Conservation (phyloP, 768 basidiomycete genomes). For the Termitomyces sp. region DNA sequence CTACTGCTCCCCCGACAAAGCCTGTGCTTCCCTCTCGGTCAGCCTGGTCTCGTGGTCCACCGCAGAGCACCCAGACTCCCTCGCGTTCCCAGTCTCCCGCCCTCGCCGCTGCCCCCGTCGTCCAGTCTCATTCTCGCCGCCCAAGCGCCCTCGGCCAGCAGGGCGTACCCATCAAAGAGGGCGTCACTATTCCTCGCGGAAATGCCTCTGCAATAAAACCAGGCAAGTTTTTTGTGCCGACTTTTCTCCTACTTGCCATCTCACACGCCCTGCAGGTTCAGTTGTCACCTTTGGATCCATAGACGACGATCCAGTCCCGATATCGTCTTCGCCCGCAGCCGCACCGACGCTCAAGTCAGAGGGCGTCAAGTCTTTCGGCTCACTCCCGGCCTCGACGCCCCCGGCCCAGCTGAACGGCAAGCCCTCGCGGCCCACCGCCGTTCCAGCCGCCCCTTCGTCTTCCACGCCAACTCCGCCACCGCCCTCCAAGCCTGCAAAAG, state of each 20-base stretch:
- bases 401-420: slow-evolving; percentile 72
- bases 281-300: slow-evolving; percentile 88
- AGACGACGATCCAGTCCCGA: slow-evolving; percentile 72
- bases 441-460: slow-evolving; percentile 30
- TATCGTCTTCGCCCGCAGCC: slow-evolving; percentile 80
- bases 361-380: slow-evolving; percentile 79
- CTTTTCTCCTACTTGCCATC: background rate
- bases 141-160: slow-evolving; percentile 68
- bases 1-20: slow-evolving; percentile 69
- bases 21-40: slow-evolving; percentile 75
- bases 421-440: slow-evolving; percentile 21
- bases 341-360: slow-evolving; percentile 64
- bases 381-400: slow-evolving; percentile 74
- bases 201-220: slow-evolving; percentile 66
- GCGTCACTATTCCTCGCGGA: slow-evolving; percentile 67
- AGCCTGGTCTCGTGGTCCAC: slow-evolving; percentile 91
- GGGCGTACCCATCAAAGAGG: slow-evolving; percentile 74
- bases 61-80: slow-evolving; percentile 58
- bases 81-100: slow-evolving; percentile 80
- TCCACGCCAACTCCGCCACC: slow-evolving; percentile 28
- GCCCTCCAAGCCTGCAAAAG: slow-evolving; percentile 39
- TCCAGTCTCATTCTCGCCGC: slow-evolving; percentile 76
- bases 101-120: slow-evolving; percentile 34
- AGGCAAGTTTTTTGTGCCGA: slow-evolving; percentile 35
- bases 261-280: slow-evolving; percentile 40